Percentiles rank a stretch among this genome's conserved stretches.
Evolutionary conservation across 768 basidiomycete genomes (phyloP).

Genomic region (Leccinum subtestaceum): DNA sequence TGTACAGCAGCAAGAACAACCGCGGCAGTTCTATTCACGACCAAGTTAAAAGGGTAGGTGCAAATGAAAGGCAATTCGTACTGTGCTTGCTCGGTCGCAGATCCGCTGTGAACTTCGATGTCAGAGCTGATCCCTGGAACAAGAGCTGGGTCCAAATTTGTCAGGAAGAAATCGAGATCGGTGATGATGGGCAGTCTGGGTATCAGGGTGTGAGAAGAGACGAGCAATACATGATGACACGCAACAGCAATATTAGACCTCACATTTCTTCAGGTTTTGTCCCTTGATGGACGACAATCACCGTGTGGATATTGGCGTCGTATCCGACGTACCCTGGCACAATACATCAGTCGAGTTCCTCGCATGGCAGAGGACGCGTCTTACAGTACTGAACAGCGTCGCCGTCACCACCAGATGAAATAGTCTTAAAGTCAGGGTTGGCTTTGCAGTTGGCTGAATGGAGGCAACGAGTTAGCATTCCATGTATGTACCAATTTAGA

Average conservation of each 20-base stretch:
- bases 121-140: constrained; percentile 48
- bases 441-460: constrained; percentile 27
- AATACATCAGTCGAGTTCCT: not conserved
- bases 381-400: constrained; percentile 41
- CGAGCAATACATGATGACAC: not conserved
- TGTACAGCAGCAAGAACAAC: constrained; percentile 46
- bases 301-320: constrained; percentile 36
- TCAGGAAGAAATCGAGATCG: constrained; percentile 39
- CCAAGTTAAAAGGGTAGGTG: not conserved
- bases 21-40: constrained; percentile 36
- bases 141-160: constrained; percentile 34
- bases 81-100: constrained; percentile 43
- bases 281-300: constrained; percentile 26
- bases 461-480: not conserved
- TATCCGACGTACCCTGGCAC: constrained; percentile 53
- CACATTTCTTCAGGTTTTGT: too few species aligned
- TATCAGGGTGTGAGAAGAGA: not conserved
- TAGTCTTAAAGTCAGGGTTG: constrained; percentile 44
- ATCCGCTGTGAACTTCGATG: constrained; percentile 48
- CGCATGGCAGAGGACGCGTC: not conserved
- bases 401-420: constrained; percentile 49
- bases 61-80: constrained; percentile 21
- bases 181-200: constrained; percentile 37
- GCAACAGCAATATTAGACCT: too few species aligned
- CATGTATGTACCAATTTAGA: not conserved